Evolutionary conservation across 2,329 filamentous ascomycete species (phyloP), one percentile per base, ranked within the genome.

Genomic region (Rosellinia necatrix): DNA sequence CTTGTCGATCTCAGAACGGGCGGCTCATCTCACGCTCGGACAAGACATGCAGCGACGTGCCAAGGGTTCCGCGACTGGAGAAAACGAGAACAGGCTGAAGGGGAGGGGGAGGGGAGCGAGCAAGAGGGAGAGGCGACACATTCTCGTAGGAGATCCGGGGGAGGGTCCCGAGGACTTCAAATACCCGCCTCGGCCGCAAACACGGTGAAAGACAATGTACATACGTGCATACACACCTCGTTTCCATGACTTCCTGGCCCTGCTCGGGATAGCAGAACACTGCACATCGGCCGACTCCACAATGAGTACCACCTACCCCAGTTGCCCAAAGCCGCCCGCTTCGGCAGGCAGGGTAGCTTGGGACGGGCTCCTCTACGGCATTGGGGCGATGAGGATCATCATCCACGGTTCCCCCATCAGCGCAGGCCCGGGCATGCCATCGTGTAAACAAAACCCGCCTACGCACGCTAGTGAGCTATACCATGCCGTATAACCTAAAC

Each of bases 221-320:
- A n/a, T n/a, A n/a, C n/a, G n/a, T n/a, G n/a, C n/a, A n/a, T n/a
- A n/a, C n/a, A n/a, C n/a, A n/a, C n/a, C n/a, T n/a, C n/a, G n/a
- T n/a, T n/a, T n/a, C n/a, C 8, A 8, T 37, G n/a, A 7, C 34
- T 17, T 37, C 15, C 13, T 32, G 29, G 29, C 29, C n/a, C 3
- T 52, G 25, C 27, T 47, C 49, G 49, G 43, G 27, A 35, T 47
- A 44, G 48, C 42, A 17, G 10, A 47, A 37, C 13, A n/a, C n/a
- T n/a, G 17, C 10, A 12, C n/a, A n/a, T 48, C 35, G 24, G 19
- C 29, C 21, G 43, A 53, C 49, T 49, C 56, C 53, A 49, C 56
- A 47, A 12, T 34, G 12, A 56, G 21, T 49, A 40, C 48, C 10
- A 56, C 56, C 42, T 56, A 48, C 47, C 52, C 42, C 37, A 29